Evolutionary conservation across 768 basidiomycete genomes (phyloP), one percentile per base, ranked within the genome.

Genomic region (Lepiota venenata): DNA sequence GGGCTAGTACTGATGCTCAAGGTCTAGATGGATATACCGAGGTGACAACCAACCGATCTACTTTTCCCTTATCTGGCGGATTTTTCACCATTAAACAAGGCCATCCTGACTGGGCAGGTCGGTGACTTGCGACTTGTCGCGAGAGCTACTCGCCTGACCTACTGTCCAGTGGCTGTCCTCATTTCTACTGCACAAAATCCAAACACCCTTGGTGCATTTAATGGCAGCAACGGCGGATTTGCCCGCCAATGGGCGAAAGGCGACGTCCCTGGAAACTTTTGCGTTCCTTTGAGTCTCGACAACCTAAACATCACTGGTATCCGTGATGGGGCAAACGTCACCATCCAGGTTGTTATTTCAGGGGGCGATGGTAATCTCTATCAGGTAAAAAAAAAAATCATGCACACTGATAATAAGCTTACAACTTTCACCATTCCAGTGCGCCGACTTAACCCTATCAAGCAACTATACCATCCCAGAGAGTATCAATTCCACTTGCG

Each of bases 31-130:
- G 86, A 4, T 88, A 88, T 60, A 69, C 64, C 15, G 58, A 75
- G 10, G 77, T 79, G 8, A 73, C 74, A 15, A 64, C 67, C 27
- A 84, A 83, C 60, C 79, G 91, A 44, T 83, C 77, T 18, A 69
- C 73, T 3, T 93, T 89, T 72, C 88, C 91, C 7, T 68, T 92
- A 10, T 78, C 67, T 40, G 74, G 73, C 36, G 85, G 82, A 9
- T 71, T 86, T 62, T 76, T 91, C 64, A 72, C 74, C 39, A 71
- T 87, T 45, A 76, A 74, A 61, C 78, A 81, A 46, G 78, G 81
- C 48, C 87, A 91, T 64, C 67, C 77, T 0, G 60, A 56, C 12
- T 87, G 79, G 71, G 77, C 73, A 18, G 71, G 84, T 85, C 61
- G 20, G 74, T 66, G 43, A 55, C 46, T 16, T 39, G 44, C n/a